Evolutionary conservation across 1,284 basidiomycete genomes (phyloP).

Genomic region (Ganoderma lingzhi): DNA sequence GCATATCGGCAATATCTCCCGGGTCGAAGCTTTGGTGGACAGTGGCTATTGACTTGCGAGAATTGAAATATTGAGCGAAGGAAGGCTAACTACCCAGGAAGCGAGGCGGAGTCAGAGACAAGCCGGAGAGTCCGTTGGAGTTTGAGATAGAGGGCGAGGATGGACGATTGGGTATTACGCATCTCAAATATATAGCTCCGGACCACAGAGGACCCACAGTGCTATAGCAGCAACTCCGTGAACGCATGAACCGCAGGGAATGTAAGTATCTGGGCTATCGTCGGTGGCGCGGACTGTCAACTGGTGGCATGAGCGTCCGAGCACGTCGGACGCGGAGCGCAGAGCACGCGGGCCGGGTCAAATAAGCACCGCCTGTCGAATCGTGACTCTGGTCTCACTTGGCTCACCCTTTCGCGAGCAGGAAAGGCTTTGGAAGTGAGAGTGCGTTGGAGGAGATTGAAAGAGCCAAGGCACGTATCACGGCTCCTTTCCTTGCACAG

Average conservation of each 20-base stretch:
- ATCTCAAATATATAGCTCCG: background rate
- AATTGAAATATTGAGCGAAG: background rate
- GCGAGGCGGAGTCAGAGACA: background rate
- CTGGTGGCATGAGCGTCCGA: background rate
- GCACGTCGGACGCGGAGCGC: background rate
- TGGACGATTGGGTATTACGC: background rate
- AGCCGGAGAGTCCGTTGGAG: background rate
- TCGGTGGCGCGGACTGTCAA: background rate
- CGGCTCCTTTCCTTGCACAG: too few relatives aligned
- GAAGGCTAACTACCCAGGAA: background rate
- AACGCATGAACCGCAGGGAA: background rate
- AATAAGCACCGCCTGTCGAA: background rate
- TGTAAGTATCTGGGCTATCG: background rate
- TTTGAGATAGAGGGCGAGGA: background rate
- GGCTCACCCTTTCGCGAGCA: too few relatives aligned
- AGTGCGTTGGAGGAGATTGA: too few relatives aligned
- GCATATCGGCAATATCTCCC: slow-evolving; percentile 4
- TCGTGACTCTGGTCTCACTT: too few relatives aligned
- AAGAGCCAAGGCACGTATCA: too few relatives aligned
- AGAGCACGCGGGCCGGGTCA: background rate
- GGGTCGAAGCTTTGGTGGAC: background rate
- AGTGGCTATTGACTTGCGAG: background rate
- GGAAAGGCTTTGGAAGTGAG: too few relatives aligned
- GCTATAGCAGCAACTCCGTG: background rate
- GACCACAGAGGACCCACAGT: background rate